Evolutionary conservation across 441 rosid species (phyloP).

Genomic region (Sinapis alba): DNA sequence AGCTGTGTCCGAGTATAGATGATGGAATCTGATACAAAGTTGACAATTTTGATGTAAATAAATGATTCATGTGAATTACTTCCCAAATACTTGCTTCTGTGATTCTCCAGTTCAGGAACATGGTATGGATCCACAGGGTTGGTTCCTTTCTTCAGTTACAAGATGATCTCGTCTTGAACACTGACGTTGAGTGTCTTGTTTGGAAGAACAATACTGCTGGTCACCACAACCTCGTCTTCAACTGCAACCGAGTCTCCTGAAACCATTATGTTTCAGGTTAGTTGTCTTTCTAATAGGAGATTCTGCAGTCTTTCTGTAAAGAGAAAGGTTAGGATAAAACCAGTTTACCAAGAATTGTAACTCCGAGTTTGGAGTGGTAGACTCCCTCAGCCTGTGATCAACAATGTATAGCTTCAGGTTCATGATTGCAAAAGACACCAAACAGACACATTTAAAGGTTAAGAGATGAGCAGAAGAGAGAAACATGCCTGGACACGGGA

Average conservation of each 20-base stretch:
- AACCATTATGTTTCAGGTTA: constrained; percentile 27
- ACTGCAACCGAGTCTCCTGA: constrained; percentile 87
- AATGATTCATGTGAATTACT: constrained; percentile 7
- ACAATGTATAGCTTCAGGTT: constrained; percentile 15
- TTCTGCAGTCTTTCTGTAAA: not conserved
- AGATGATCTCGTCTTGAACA: constrained; percentile 87
- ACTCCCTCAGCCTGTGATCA: constrained; percentile 76
- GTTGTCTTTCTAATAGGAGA: not conserved
- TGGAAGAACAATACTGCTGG: constrained; percentile 89
- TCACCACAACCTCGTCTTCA: constrained; percentile 88
- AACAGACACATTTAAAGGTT: constrained; percentile 2
- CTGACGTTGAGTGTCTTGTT: constrained; percentile 83
- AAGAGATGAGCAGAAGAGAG: constrained; percentile 25
- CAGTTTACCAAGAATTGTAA: constrained; percentile 83
- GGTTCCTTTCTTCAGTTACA: constrained; percentile 43
- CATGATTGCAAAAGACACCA: constrained; percentile 7
- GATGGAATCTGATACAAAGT: constrained; percentile 20
- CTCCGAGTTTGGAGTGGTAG: constrained; percentile 79
- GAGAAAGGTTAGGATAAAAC: not conserved
- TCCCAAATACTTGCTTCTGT: constrained; percentile 30
- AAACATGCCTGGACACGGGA: constrained; percentile 85
- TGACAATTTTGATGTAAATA: constrained; percentile 15
- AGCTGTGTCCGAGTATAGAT: constrained; percentile 12
- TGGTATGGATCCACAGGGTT: constrained; percentile 10
- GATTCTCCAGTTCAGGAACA: constrained; percentile 23